Percentiles rank a stretch among this genome's conserved stretches.
Conservation (phyloP, 495 filamentous ascomycete genomes). For the Aspergillus cristatus region DNA sequence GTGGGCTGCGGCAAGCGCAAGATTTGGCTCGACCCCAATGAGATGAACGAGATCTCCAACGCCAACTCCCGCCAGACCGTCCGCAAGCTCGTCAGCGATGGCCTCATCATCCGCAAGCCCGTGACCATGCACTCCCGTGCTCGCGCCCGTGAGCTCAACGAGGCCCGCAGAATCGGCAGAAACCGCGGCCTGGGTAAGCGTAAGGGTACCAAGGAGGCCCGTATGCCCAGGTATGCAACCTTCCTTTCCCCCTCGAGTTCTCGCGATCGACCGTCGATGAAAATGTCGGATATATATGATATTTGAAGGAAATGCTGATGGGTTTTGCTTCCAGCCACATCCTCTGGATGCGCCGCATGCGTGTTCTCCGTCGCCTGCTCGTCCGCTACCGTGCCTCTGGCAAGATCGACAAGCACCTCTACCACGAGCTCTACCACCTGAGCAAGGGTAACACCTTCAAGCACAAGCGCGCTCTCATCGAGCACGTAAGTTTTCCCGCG, state of each 20-base stretch:
- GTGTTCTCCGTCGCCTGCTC: constrained; percentile 94
- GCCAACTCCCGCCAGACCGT: constrained; percentile 99
- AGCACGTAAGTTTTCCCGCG: constrained; percentile 96
- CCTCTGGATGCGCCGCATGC: constrained; percentile 99
- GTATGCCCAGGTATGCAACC: constrained; percentile 86
- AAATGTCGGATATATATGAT: neutral
- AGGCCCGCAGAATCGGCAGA: constrained; percentile 82
- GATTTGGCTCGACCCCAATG: constrained; percentile 99
- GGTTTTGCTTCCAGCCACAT: constrained; percentile 55
- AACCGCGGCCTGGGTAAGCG: constrained; percentile 99
- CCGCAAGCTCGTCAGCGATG: constrained; percentile 99
- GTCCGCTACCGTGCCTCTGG: constrained; percentile 98
- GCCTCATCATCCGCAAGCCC: constrained; percentile 99
- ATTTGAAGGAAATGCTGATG: constrained; percentile 5
- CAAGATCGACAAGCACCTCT: constrained; percentile 99
- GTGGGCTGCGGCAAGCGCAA: constrained; percentile 98
- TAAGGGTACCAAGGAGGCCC: constrained; percentile 99
- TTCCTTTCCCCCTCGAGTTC: neutral
- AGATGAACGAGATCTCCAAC: constrained; percentile 98
- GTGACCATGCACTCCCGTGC: constrained; percentile 98
- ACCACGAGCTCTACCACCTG: constrained; percentile 99
- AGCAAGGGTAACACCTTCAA: constrained; percentile 99
- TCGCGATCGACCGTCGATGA: neutral
- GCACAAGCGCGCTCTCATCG: constrained; percentile 99
- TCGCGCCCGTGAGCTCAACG: constrained; percentile 83